Conservation (phyloP, 148 eudicot genomes). For the Rhododendron molle region DNA sequence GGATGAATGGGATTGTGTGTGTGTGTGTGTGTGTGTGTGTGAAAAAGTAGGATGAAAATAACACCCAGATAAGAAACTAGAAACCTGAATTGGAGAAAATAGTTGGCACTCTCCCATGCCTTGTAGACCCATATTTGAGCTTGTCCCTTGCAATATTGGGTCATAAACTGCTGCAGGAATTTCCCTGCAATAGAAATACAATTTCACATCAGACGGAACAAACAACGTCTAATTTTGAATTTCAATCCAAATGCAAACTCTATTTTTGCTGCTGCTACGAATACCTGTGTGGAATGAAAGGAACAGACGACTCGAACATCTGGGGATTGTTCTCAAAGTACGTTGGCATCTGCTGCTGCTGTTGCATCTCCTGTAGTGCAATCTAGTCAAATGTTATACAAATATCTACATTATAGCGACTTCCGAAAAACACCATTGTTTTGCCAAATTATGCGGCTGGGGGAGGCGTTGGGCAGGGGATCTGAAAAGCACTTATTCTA, state of each 20-base stretch:
- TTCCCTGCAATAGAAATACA: slow-evolving; percentile 8
- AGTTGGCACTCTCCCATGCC: slow-evolving; percentile 5
- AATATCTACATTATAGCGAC: no score
- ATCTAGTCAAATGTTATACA: background rate
- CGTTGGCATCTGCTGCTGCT: slow-evolving; percentile 30
- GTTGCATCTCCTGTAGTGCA: slow-evolving; percentile 14
- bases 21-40: background rate
- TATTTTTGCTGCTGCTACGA: background rate
- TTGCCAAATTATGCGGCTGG: no score
- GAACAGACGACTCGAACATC: slow-evolving; percentile 24
- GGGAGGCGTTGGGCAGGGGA: no score
- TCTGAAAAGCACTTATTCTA: no score
- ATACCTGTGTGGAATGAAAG: slow-evolving; percentile 29
- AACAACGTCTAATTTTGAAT: background rate
- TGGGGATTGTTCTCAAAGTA: slow-evolving; percentile 29
- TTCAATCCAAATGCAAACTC: background rate
- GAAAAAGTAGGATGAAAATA: background rate
- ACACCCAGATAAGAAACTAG: background rate
- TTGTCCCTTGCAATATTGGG: slow-evolving; percentile 14
- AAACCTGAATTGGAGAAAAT: slow-evolving; percentile 23
- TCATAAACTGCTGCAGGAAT: background rate
- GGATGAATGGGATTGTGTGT: background rate
- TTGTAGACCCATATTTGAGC: background rate
- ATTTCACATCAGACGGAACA: background rate
- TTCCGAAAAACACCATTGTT: no score